A percentile compares a stretch with the other conserved stretches of the same genome.
These are phyloP conservation scores for Venturia oleaginea DNA, from an alignment of 2,329 filamentous ascomycete species.

Conservation along the genomic window DNA sequence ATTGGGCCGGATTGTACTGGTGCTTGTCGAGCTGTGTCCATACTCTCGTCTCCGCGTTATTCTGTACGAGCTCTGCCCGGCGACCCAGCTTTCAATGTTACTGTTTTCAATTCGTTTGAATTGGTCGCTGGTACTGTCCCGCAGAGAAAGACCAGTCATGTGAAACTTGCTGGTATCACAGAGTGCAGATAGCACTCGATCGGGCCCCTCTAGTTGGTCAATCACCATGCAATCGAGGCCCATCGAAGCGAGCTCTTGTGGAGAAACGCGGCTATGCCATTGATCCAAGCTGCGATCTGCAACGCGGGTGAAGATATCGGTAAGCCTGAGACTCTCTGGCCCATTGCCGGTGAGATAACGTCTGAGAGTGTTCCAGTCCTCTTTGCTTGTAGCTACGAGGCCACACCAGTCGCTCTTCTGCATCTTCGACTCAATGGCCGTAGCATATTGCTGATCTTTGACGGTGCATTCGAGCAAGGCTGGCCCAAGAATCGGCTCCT, in stretches of 20 bases:
- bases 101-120: conserved; percentile 55
- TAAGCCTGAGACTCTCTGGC: conserved; percentile 45
- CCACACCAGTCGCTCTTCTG: conserved; percentile 44
- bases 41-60: conserved; percentile 71
- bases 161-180: conserved; percentile 66
- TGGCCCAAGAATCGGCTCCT: conserved; percentile 70
- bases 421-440: conserved; percentile 51
- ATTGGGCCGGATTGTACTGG: conserved; percentile 52
- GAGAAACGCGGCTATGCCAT: conserved; percentile 47
- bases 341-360: conserved; percentile 49
- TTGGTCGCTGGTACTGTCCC: conserved; percentile 56
- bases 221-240: conserved; percentile 75
- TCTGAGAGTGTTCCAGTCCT: conserved; percentile 67
- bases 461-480: conserved; percentile 72
- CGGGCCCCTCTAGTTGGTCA: conserved; percentile 72
- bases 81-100: conserved; percentile 59
- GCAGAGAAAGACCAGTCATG: conserved; percentile 53
- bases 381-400: conserved; percentile 66
- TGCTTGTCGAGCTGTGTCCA: conserved; percentile 62
- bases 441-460: conserved; percentile 59
- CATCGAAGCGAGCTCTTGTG: conserved; percentile 44
- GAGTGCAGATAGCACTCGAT: conserved; percentile 77
- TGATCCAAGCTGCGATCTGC: conserved; percentile 45
- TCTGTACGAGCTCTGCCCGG: conserved; percentile 53
- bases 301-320: conserved; percentile 62